Base-by-base conservation (phyloP, 129 eudicot genomes). In the Pseudognaphalium luteoalbum region DNA sequence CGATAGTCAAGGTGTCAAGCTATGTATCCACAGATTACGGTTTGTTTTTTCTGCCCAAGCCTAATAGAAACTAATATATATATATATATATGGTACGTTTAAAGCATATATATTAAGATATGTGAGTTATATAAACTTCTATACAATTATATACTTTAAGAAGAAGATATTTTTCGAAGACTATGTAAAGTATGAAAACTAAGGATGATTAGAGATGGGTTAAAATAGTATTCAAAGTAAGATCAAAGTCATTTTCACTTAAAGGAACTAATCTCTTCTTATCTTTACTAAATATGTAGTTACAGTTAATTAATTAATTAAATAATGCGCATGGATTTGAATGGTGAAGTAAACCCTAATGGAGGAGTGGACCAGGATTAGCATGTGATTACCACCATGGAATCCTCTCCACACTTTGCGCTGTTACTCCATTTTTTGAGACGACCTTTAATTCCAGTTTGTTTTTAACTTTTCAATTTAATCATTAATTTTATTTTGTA, bases 341-440 rank as follows among this genome's bases (percentile, higher is more conserved):
- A 79, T 71, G 72, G 20, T 28, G 35, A 20, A 64, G 67, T 72
- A 34, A 72, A 71, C 68, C 68, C 73, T 78, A 35, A 73, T 72
- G 73, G 65, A 61, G 77, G 63, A 29, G 82, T 72, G 78, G 78
- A 50, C 78, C 83, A 72, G 16, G 59, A 22, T 64, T 72, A 39
- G 83, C 83, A 79, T 79, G 83, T 79, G 82, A 79, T 66, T 52
- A 37, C 78, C 78, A 79, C 71, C 81, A 66, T 72, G 78, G 83
- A 72, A 79, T 72, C 83, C 67, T 78, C 66, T 54, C 83, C 83
- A 72, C 78, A 29, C 83, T 79, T 79, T 79, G 20, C 78, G 83
- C 83, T 79, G 83, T 72, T 52, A 39, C 69, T 77, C 73, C 74
- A 74, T 77, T 68, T 58, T 77, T 75, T 77, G 60, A 77, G 81